These are phyloP conservation scores for Leptographium galeiforme DNA, from an alignment of 2,329 filamentous ascomycete genomes.

Conservation along the genomic window DNA sequence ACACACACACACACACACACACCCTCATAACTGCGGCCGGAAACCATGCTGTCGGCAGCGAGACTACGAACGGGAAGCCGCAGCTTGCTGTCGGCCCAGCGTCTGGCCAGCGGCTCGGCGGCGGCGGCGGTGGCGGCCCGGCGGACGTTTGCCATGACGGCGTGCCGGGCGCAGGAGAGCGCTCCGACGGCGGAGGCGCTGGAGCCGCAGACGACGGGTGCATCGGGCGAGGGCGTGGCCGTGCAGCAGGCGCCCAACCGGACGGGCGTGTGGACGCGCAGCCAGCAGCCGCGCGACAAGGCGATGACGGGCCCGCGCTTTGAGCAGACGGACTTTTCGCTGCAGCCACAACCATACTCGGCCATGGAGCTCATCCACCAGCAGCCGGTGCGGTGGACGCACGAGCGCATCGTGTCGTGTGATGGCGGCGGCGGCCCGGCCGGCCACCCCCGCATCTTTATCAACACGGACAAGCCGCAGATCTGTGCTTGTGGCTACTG, in stretches of 20 bases:
- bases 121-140: conserved; percentile 12
- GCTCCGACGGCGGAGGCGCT: conserved; percentile 16
- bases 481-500: conserved; percentile 84
- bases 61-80: conserved; percentile 24
- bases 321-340: conserved; percentile 87
- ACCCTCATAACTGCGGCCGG: neutral
- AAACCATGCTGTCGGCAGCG: conserved; percentile 32
- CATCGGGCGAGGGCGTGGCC: conserved; percentile 25
- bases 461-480: conserved; percentile 96
- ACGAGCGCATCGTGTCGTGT: conserved; percentile 69
- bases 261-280: conserved; percentile 65
- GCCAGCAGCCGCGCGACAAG: conserved; percentile 64
- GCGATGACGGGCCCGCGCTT: conserved; percentile 93
- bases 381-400: conserved; percentile 85
- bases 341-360: conserved; percentile 80
- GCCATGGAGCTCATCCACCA: conserved; percentile 95
- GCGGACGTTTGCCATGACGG: conserved; percentile 35
- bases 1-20: too few species aligned
- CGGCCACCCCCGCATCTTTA: conserved; percentile 88
- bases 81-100: conserved; percentile 26
- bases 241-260: conserved; percentile 79
- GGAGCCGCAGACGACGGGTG: conserved; percentile 31
- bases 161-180: conserved; percentile 31
- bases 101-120: conserved; percentile 15
- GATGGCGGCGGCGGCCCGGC: conserved; percentile 84